Conservation (phyloP, 192 early-diverging fungal species). For the Thoreauomyces humboldtii region DNA sequence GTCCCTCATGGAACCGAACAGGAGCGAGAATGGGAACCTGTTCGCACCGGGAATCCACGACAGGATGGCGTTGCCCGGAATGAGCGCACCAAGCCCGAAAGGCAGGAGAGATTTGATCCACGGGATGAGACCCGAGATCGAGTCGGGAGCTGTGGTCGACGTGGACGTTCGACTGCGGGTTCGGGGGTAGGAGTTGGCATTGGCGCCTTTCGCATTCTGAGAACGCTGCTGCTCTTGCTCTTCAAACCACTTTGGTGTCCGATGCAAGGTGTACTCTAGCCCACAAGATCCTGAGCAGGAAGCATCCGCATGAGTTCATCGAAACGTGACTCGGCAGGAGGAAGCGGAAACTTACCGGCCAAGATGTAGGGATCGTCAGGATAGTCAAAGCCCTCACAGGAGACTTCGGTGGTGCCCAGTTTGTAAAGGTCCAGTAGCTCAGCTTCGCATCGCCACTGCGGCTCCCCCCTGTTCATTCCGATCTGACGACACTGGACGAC, state of each 20-base stretch:
- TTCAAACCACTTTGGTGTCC: constrained; percentile 31
- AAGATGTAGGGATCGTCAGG: constrained; percentile 45
- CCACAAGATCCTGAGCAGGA: constrained; percentile 32
- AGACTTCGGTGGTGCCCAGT: constrained; percentile 42
- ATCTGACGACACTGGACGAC: constrained; percentile 38
- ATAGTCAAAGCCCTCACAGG: constrained; percentile 46
- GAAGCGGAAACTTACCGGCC: constrained; percentile 12
- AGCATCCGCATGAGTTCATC: no score
- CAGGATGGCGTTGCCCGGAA: neutral
- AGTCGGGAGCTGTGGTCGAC: neutral
- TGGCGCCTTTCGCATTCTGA: neutral
- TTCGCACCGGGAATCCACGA: neutral
- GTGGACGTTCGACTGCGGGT: neutral
- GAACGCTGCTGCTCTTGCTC: constrained; percentile 1
- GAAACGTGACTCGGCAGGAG: neutral
- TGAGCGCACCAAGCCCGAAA: constrained; percentile 1
- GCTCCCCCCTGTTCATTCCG: constrained; percentile 18
- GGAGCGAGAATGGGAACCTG: constrained; percentile 21
- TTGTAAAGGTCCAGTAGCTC: constrained; percentile 40
- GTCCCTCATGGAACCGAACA: constrained; percentile 8
- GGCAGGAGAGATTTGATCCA: constrained; percentile 13
- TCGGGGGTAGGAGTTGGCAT: constrained; percentile 1
- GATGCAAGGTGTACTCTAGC: constrained; percentile 38
- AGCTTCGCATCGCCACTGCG: constrained; percentile 46
- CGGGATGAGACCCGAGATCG: neutral